Percentiles rank a stretch among this genome's conserved stretches.
Evolutionary conservation across 768 basidiomycete genomes (phyloP).

Genomic region (Pleurotus cornucopiae): DNA sequence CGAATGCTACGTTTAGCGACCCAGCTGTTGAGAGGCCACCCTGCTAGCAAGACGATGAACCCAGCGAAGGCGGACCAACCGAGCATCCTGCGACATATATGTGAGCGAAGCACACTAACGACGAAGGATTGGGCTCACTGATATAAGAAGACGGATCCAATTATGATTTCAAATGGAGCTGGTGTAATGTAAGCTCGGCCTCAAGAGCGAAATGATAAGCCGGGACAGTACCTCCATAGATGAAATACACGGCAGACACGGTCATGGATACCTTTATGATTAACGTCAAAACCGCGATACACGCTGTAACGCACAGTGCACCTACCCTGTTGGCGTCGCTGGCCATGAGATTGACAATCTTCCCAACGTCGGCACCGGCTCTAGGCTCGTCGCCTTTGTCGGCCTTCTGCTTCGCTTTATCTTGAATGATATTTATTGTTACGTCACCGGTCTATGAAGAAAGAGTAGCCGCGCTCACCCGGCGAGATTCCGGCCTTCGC

Average conservation of each 20-base stretch:
- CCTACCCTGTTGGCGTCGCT: slow-evolving; percentile 61
- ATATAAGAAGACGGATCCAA: slow-evolving; percentile 73
- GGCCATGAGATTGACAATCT: slow-evolving; percentile 89
- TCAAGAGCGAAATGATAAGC: slow-evolving; percentile 10
- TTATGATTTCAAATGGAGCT: slow-evolving; percentile 76
- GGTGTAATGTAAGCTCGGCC: not conserved
- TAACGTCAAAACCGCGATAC: not conserved
- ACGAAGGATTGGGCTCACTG: slow-evolving; percentile 34
- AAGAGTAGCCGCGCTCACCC: slow-evolving; percentile 7
- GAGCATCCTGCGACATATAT: slow-evolving; percentile 40
- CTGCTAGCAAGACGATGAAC: slow-evolving; percentile 59
- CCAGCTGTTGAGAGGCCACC: slow-evolving; percentile 69
- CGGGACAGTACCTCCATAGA: slow-evolving; percentile 53
- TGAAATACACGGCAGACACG: slow-evolving; percentile 51
- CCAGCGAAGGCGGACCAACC: slow-evolving; percentile 74
- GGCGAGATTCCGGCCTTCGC: slow-evolving; percentile 31
- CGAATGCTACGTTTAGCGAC: slow-evolving; percentile 56
- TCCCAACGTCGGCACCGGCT: slow-evolving; percentile 81
- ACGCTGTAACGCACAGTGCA: not conserved
- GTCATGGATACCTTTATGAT: not conserved
- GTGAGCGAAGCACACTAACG: not conserved
- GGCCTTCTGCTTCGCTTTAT: slow-evolving; percentile 28
- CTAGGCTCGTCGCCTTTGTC: slow-evolving; percentile 53
- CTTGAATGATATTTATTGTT: no score
- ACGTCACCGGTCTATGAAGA: no score